phyloP scores from a whole-genome alignment of 495 filamentous ascomycete genomes.

The Aspergillus campestris region DNA sequence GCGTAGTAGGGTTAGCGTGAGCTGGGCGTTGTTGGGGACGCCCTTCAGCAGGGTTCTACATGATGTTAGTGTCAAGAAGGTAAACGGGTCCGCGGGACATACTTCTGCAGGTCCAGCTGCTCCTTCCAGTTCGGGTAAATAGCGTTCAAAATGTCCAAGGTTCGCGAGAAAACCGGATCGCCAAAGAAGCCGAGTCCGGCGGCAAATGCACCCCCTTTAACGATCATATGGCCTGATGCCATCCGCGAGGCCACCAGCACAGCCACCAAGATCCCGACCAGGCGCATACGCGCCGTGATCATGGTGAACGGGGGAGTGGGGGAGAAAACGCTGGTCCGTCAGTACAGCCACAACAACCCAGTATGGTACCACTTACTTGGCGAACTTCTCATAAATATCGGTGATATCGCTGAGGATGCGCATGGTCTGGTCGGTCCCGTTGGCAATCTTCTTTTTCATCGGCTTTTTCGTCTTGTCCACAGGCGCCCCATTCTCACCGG shows the following conservation, averaged over 20 bases:
- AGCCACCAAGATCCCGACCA: slow-evolving; percentile 53
- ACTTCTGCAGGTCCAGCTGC: slow-evolving; percentile 61
- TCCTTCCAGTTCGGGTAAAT: slow-evolving; percentile 70
- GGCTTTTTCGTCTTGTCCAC: slow-evolving; percentile 73
- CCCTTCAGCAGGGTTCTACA: slow-evolving; percentile 61
- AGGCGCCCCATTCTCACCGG: slow-evolving; percentile 22
- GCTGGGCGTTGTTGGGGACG: slow-evolving; percentile 78
- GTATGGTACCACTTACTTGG: slow-evolving; percentile 47
- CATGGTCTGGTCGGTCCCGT: slow-evolving; percentile 68
- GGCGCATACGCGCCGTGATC: slow-evolving; percentile 50
- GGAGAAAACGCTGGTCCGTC: slow-evolving; percentile 51
- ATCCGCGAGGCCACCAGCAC: slow-evolving; percentile 51
- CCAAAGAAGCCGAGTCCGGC: slow-evolving; percentile 70
- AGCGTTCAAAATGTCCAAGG: slow-evolving; percentile 53
- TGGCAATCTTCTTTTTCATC: slow-evolving; percentile 68
- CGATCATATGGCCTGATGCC: slow-evolving; percentile 59
- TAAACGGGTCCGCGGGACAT: slow-evolving; percentile 6
- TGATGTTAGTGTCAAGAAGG: slow-evolving; percentile 19
- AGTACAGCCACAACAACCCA: background rate
- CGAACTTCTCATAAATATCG: slow-evolving; percentile 73
- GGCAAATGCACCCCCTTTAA: slow-evolving; percentile 54
- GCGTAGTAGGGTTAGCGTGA: slow-evolving; percentile 75
- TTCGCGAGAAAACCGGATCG: slow-evolving; percentile 61
- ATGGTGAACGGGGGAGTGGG: slow-evolving; percentile 67
- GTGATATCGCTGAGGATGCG: slow-evolving; percentile 62